A percentile compares a stretch with the other conserved stretches of the same genome.
Conservation (phyloP, 2,329 filamentous ascomycete species). For the Chaetothyriales sp. region DNA sequence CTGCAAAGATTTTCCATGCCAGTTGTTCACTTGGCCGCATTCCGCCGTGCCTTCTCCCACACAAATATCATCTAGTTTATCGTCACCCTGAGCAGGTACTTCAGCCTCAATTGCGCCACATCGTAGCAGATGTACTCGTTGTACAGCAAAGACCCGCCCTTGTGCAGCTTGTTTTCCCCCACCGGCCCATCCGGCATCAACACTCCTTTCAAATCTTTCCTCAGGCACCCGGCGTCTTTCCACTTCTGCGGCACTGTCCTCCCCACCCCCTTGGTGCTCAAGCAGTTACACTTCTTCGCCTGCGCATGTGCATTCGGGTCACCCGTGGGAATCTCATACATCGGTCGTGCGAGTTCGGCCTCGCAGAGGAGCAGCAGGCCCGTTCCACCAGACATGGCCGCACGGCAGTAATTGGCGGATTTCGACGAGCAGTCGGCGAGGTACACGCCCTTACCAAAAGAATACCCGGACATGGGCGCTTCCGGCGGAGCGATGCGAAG, state of each 20-base stretch:
- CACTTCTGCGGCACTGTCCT: constrained; percentile 50
- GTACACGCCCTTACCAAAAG: constrained; percentile 86
- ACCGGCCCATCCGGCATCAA: constrained; percentile 37
- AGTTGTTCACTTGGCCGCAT: not conserved
- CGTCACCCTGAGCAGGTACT: constrained; percentile 32
- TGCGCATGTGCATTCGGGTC: constrained; percentile 51
- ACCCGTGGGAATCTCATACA: constrained; percentile 47
- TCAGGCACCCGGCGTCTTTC: constrained; percentile 60
- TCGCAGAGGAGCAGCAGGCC: constrained; percentile 73
- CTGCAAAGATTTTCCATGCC: not conserved
- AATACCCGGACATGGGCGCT: constrained; percentile 66
- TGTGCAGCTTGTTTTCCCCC: constrained; percentile 1
- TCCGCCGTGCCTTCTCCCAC: not conserved
- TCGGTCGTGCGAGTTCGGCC: constrained; percentile 63
- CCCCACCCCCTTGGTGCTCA: constrained; percentile 61
- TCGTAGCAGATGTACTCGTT: constrained; percentile 39
- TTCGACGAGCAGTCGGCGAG: constrained; percentile 76
- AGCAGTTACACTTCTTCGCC: constrained; percentile 46
- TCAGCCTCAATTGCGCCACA: constrained; percentile 33
- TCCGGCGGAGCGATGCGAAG: constrained; percentile 72
- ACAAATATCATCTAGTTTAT: constrained; percentile 16
- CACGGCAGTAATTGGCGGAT: constrained; percentile 62
- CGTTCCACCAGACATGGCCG: constrained; percentile 48
- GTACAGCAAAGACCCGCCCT: constrained; percentile 15
- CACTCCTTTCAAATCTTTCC: constrained; percentile 52